Evolutionary conservation across 2,329 filamentous ascomycete species (phyloP), one percentile per base, ranked within the genome.

Genomic region (Cladosporium sp.): DNA sequence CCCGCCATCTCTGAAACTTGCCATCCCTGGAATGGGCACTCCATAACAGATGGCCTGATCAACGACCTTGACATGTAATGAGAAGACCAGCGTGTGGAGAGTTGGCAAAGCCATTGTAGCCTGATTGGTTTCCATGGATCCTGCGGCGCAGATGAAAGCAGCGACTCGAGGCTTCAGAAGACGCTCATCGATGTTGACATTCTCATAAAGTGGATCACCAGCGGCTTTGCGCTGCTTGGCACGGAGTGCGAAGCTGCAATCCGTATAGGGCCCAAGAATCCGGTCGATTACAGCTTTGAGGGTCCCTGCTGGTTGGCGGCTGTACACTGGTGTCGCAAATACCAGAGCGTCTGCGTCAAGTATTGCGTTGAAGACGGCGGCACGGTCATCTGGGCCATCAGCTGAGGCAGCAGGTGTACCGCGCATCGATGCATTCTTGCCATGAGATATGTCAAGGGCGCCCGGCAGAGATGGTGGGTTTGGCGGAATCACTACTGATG

Each of bases 331-430:
- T 6, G 59, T 54, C 4, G 58, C 42, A 3, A 62, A 28, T 37
- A 62, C 57, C 12, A 59, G 49, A 32, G 60, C 60, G 50, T 62
- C 60, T 15, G 60, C 50, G 12, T 61, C 44, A 12, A 62, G 56
- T 13, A 62, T 57, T 10, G 60, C 60, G n/a, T 62, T 44, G 4
- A 47, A 40, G 15, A 60, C 52, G 24, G 59, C 59, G 4, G 34
- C 54, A 42, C 60, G 56, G 32, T 62, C 60, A 39, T 62, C 60
- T 15, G 39, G 50, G 39, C 34, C 55, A 40, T 60, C 34, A 15
- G 34, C 37, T 9, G 28, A 32, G 28, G 28, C 28, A 4, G 28
- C 12, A 10, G 28, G 8, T 32, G 28, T 32, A 20, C 48, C 32
- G 6, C 25, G 22, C 50, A 54, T 54, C 10, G 32, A 17, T 20